Percentiles rank a stretch among this genome's conserved stretches.
Evolutionary conservation across 2,329 filamentous ascomycete species (phyloP).

Genomic region (Talaromyces sp.): DNA sequence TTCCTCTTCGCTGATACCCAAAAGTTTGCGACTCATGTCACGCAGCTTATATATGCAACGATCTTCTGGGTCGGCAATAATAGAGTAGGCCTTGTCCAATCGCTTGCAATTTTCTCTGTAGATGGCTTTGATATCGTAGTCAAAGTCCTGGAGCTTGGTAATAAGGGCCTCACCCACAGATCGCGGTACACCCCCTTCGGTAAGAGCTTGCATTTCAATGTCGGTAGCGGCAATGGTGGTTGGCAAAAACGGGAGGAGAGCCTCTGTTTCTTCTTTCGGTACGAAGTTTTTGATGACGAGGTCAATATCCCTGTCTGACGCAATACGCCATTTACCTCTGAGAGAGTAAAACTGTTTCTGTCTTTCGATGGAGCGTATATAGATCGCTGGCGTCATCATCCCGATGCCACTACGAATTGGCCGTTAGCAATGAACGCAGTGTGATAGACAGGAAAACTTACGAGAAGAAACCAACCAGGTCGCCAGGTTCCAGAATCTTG

Average conservation of each 20-base stretch:
- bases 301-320: slow-evolving; percentile 32
- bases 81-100: slow-evolving; percentile 34
- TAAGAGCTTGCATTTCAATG: slow-evolving; percentile 26
- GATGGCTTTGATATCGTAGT: slow-evolving; percentile 26
- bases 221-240: slow-evolving; percentile 20
- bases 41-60: slow-evolving; percentile 29
- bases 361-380: slow-evolving; percentile 35
- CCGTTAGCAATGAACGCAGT: neutral
- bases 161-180: slow-evolving; percentile 31
- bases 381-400: slow-evolving; percentile 30
- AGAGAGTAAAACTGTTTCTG: slow-evolving; percentile 40
- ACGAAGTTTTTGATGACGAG: slow-evolving; percentile 49
- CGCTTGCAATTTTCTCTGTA: slow-evolving; percentile 26
- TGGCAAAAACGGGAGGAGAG: slow-evolving; percentile 49
- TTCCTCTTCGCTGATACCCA: slow-evolving; percentile 24
- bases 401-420: slow-evolving; percentile 17
- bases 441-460: slow-evolving; percentile 15
- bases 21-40: slow-evolving; percentile 30
- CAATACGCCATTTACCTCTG: slow-evolving; percentile 39
- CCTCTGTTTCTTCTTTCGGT: slow-evolving; percentile 38
- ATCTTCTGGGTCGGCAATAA: slow-evolving; percentile 32
- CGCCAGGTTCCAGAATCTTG: slow-evolving; percentile 34
- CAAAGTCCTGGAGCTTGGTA: slow-evolving; percentile 28
- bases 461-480: slow-evolving; percentile 33
- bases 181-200: slow-evolving; percentile 38